A percentile compares a stretch with the other conserved stretches of the same genome.
Evolutionary conservation across 495 filamentous ascomycete genomes (phyloP).

Genomic region (Neurospora sp.): DNA sequence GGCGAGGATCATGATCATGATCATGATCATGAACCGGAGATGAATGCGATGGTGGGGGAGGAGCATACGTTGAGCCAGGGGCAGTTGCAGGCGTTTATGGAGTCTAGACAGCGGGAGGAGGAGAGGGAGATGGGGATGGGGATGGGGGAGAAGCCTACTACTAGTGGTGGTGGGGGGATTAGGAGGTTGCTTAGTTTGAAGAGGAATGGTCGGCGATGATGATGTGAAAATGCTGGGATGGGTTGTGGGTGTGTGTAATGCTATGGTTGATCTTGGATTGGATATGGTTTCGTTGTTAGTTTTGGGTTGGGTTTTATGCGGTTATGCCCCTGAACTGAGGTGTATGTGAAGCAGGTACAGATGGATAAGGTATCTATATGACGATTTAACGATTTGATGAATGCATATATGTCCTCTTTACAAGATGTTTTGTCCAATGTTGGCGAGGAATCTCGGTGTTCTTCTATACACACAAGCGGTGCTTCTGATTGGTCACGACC

Average conservation of each 20-base stretch:
- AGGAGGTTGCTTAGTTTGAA: slow-evolving; percentile 13
- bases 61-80: slow-evolving; percentile 5
- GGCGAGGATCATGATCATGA: slow-evolving; percentile 15
- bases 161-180: slow-evolving; percentile 2
- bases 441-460: background rate
- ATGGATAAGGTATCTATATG: background rate
- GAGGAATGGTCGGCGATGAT: background rate
- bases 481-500: background rate
- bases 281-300: background rate
- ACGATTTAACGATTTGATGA: background rate
- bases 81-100: background rate
- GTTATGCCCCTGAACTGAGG: background rate
- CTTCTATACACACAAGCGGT: background rate
- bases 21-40: background rate
- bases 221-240: background rate
- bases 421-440: background rate
- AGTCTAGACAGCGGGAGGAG: background rate
- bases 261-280: background rate
- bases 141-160: background rate
- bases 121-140: background rate
- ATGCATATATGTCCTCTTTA: background rate
- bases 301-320: background rate
- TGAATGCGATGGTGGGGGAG: slow-evolving; percentile 1
- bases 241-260: background rate
- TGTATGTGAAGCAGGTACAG: background rate